phyloP scores from a whole-genome alignment of 208 protist genomes.

The Acanthamoeba lenticulata region DNA sequence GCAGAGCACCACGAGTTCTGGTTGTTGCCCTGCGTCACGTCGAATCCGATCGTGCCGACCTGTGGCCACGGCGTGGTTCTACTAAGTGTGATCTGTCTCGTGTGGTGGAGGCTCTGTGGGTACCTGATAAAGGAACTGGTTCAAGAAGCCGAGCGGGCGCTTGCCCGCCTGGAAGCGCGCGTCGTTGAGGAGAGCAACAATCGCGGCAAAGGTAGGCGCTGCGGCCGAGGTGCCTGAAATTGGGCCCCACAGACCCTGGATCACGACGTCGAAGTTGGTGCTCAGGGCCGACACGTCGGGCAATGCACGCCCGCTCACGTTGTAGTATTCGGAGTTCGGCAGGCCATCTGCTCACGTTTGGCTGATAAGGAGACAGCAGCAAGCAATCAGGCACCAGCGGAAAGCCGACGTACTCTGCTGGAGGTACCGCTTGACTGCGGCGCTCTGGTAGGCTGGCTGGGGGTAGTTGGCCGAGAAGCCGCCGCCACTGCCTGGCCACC shows the following conservation, averaged over 20 bases:
- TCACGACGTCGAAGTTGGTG: slow-evolving; percentile 56
- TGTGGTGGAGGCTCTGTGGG: slow-evolving; percentile 71
- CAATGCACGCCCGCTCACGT: slow-evolving; percentile 5
- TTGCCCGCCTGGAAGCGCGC: slow-evolving; percentile 70
- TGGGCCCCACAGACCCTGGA: slow-evolving; percentile 44
- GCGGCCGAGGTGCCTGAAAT: slow-evolving; percentile 78
- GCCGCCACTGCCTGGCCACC: background rate
- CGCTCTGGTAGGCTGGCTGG: background rate
- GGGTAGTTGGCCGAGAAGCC: slow-evolving; percentile 64
- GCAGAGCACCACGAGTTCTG: background rate
- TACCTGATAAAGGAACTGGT: slow-evolving; percentile 80
- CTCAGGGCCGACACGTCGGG: slow-evolving; percentile 76
- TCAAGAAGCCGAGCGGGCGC: slow-evolving; percentile 81
- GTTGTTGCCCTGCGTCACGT: slow-evolving; percentile 61
- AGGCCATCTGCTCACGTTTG: background rate
- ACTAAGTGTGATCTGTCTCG: background rate
- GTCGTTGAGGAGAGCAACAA: slow-evolving; percentile 81
- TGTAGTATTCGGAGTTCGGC: slow-evolving; percentile 37
- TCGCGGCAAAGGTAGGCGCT: slow-evolving; percentile 74
- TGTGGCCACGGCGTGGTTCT: background rate
- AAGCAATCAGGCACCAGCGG: background rate
- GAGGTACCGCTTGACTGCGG: background rate
- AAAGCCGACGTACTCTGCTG: background rate
- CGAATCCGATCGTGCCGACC: background rate
- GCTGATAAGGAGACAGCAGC: background rate